phyloP scores from a whole-genome alignment of 257 asterid species.

The Prunella vulgaris region DNA sequence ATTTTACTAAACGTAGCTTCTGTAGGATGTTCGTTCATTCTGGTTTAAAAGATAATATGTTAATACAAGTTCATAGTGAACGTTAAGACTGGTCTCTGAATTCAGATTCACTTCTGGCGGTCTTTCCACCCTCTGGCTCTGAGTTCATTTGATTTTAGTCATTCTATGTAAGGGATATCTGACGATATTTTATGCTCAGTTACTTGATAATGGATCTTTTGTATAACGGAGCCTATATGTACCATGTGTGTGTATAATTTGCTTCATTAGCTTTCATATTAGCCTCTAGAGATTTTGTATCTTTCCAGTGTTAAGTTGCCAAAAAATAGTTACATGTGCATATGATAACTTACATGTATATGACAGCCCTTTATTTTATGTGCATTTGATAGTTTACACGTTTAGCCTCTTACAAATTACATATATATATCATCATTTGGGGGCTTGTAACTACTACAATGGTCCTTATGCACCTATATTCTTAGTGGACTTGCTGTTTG shows the following conservation, averaged over 20 bases:
- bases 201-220: neutral
- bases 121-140: neutral
- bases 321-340: neutral
- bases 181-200: neutral
- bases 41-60: neutral
- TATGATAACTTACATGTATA: neutral
- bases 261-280: neutral
- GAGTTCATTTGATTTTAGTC: neutral
- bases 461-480: neutral
- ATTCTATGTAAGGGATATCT: neutral
- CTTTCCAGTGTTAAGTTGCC: constrained; percentile 4
- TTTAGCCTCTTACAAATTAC: neutral
- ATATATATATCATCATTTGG: neutral
- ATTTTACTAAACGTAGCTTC: neutral
- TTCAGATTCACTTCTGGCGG: constrained; percentile 9
- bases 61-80: neutral
- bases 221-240: neutral
- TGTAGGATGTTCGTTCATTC: neutral
- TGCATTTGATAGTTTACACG: neutral
- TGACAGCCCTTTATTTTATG: neutral
- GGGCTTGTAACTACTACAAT: neutral
- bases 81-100: neutral
- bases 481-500: constrained; percentile 4
- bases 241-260: neutral
- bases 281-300: neutral